phyloP scores from a whole-genome alignment of 2,329 filamentous ascomycete species.

The Xylariales sp. region DNA sequence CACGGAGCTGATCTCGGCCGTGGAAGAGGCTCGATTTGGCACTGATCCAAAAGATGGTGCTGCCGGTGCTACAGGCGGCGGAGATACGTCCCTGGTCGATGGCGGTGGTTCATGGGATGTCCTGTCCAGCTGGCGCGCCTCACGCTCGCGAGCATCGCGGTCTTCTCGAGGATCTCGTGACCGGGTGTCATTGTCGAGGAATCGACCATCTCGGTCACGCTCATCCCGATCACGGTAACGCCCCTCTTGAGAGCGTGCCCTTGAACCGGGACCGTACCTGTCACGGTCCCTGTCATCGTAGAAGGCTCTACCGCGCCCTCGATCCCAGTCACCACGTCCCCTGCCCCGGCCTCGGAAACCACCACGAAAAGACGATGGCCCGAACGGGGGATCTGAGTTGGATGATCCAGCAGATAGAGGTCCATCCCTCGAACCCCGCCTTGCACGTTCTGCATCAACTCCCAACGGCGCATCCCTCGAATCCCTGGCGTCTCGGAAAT shows the following conservation, averaged over 20 bases:
- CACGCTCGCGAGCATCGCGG: conserved; percentile 37
- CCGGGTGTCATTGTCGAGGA: conserved; percentile 31
- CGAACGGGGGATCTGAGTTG: conserved; percentile 62
- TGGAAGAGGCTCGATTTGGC: conserved; percentile 39
- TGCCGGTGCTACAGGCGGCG: conserved; percentile 52
- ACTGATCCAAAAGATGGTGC: conserved; percentile 55
- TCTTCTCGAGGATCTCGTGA: conserved; percentile 46
- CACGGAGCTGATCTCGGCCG: conserved; percentile 29
- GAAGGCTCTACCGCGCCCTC: conserved; percentile 44
- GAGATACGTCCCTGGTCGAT: conserved; percentile 48
- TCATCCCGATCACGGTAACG: conserved; percentile 49
- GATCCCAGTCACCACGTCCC: conserved; percentile 48
- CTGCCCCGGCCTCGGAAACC: conserved; percentile 52
- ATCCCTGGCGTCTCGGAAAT: conserved; percentile 56
- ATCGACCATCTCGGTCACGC: conserved; percentile 32
- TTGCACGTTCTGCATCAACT: conserved; percentile 61
- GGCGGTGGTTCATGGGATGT: conserved; percentile 45
- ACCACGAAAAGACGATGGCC: conserved; percentile 48
- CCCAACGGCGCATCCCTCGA: conserved; percentile 51
- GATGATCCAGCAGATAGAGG: conserved; percentile 68
- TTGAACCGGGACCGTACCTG: conserved; percentile 35
- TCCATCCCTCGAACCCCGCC: conserved; percentile 67
- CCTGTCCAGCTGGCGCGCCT: conserved; percentile 46
- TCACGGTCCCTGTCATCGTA: conserved; percentile 65
- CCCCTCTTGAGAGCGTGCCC: conserved; percentile 63